Conservation (phyloP, 495 filamentous ascomycete species). For the Xylaria curta region DNA sequence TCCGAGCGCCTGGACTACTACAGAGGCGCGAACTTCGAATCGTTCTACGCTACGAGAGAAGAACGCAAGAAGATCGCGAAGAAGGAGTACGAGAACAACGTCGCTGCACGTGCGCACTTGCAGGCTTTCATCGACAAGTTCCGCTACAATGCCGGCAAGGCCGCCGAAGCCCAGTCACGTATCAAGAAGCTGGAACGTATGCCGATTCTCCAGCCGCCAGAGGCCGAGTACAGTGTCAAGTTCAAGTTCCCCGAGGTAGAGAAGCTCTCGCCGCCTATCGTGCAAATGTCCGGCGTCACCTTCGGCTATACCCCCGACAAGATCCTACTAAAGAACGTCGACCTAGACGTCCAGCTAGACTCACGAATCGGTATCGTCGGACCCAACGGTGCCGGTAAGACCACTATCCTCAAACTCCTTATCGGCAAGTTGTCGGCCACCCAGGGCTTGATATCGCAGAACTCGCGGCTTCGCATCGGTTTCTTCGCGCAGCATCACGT, state of each 20-base stretch:
- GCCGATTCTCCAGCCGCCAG: constrained; percentile 88
- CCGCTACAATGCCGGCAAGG: constrained; percentile 99
- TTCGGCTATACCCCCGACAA: constrained; percentile 89
- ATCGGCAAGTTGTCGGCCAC: constrained; percentile 83
- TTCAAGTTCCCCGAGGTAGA: constrained; percentile 99
- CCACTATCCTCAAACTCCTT: constrained; percentile 91
- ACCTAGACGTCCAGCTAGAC: constrained; percentile 96
- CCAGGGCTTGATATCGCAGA: constrained; percentile 80
- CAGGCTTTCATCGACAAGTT: constrained; percentile 99
- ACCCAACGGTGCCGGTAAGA: constrained; percentile 98
- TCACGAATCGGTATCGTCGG: constrained; percentile 98
- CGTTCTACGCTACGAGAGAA: constrained; percentile 97
- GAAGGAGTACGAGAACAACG: constrained; percentile 98
- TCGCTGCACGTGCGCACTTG: constrained; percentile 89
- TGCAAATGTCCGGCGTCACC: constrained; percentile 91
- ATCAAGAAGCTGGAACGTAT: constrained; percentile 99
- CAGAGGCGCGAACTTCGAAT: constrained; percentile 96
- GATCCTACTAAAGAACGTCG: constrained; percentile 81
- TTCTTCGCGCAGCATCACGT: constrained; percentile 99
- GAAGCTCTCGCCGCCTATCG: constrained; percentile 95
- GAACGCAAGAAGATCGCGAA: constrained; percentile 96
- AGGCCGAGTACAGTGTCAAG: constrained; percentile 93
- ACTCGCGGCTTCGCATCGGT: constrained; percentile 86
- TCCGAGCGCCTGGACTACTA: constrained; percentile 98
- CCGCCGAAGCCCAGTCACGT: constrained; percentile 94